Evolutionary conservation across 768 basidiomycete genomes (phyloP), one percentile per base, ranked within the genome.

Genomic region (Collybia nuda): DNA sequence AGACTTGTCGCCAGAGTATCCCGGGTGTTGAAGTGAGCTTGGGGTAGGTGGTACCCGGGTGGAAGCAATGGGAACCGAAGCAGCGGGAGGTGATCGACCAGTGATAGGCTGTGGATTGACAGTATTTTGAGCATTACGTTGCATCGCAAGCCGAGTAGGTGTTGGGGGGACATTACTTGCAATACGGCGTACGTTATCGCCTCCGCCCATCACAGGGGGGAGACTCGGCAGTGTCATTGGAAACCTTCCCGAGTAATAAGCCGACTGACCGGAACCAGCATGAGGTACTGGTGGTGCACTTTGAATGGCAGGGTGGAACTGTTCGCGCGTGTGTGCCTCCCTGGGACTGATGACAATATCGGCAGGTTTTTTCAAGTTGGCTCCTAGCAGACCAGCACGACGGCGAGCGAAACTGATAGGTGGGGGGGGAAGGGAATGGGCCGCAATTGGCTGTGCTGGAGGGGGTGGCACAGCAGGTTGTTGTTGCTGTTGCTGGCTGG

Each of bases 401-500:
- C 89, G 87, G 32, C 81, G 79, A 12, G 87, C 85, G 65, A 90
- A 90, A 66, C 85, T 88, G 62, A 86, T 88, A 23, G 88, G 82
- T 11, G 84, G 86, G 2, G 86, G 80, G 0, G 85, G 81, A 6
- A 87, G 69, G 0, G 84, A 77, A 59, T 81, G 53, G 42, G 72
- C 56, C 40, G 52, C 38, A 26, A 49, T 42, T 53, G 58, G 58
- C 38, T 66, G 41, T 19, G 63, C 54, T 63, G 72, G 59, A 39
- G 61, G 53, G 35, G 64, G 60, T 39, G 59, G 48, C 42, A 61
- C 51, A 23, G 52, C 50, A 21, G 63, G 62, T 7, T 28, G 26
- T 54, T 63, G 71, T 59, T 37, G 62, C 37, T 53, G 54, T 46
- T 61, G 62, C 40, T 65, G 69, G 56, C 50, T 56, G 59, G 67